A percentile compares a stretch with the other conserved stretches of the same genome.
These are phyloP conservation scores for Ceratocystis diversiconidia DNA, from an alignment of 2,329 filamentous ascomycete genomes.

Conservation along the genomic window DNA sequence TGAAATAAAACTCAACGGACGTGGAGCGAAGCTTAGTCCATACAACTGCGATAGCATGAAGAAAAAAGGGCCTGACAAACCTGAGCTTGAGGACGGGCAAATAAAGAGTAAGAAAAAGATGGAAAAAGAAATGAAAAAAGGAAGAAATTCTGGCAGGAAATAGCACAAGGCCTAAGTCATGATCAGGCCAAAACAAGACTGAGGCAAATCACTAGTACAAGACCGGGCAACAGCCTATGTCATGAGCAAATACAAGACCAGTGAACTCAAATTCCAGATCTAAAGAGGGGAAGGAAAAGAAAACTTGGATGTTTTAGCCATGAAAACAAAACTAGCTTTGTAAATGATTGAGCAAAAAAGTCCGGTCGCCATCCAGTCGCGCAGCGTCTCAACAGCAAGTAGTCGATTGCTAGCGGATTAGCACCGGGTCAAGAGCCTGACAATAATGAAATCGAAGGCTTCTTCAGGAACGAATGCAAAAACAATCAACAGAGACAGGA, in stretches of 20 bases:
- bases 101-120: not conserved
- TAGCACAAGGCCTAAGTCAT: not conserved
- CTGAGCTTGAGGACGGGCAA: not conserved
- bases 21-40: not conserved
- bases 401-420: not conserved
- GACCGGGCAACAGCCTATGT: not conserved
- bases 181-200: not conserved
- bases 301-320: not conserved
- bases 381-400: not conserved
- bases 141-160: not conserved
- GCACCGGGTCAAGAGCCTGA: conserved; percentile 1
- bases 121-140: not conserved
- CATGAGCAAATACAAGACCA: not conserved
- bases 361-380: not conserved
- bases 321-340: not conserved
- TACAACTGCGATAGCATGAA: not conserved
- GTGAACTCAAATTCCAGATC: not conserved
- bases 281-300: not conserved
- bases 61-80: not conserved
- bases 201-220: conserved; percentile 7
- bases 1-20: conserved; percentile 5
- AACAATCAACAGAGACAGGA: not conserved
- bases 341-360: not conserved
- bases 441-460: not conserved
- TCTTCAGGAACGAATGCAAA: not conserved